Base-by-base conservation (phyloP, 2,329 filamentous ascomycete genomes). In the Thielaviopsis euricoi region DNA sequence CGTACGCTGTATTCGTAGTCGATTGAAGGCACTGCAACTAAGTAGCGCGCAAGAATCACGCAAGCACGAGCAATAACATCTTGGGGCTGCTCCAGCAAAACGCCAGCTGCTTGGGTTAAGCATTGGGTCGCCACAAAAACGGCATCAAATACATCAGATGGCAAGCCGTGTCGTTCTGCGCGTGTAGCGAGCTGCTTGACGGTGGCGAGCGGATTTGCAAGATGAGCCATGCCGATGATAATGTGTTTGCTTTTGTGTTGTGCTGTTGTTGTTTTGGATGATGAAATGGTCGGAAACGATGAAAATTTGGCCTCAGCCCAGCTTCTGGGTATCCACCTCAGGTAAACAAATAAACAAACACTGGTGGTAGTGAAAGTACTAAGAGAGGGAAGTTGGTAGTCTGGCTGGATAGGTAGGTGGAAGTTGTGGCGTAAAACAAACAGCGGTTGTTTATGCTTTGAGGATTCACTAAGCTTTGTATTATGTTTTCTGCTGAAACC, bases 21-120 rank as follows among this genome's bases (percentile, higher is more conserved):
- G 73, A 78, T 79, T 66, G 71, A 75, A 58, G 69, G 80, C 66
- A 73, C 76, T 25, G 75, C 68, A 23, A 89, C 73, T 85, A 87
- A 95, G 71, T 89, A 93, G 15, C 91, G 80, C 55, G 85, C 84
- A 37, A 95, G 80, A 0, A 93, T 71, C 48, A 96, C 82, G 66
- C 90, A 87, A 2, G 90, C 88, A 66, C 89, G 87, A 4, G 89
- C 87, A 46, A 93, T 87, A 46, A 88, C 81, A 64, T 89, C 87
- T 67, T 95, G 89, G 6, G 89, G 87, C 46, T 97, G 76, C 53
- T 87, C 81, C 2, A 98, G 77, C 19, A 97, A 79, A 55, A 94
- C 77, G 29, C 87, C 87, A 12, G 87, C 86, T 22, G 85, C 82
- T 70, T 93, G 87, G 2, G 85, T 87, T 50, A 91, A 78, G 64